Evolutionary conservation across 139 green algal species (phyloP), one percentile per base, ranked within the genome.

Genomic region (Picochlorum costavermella): DNA sequence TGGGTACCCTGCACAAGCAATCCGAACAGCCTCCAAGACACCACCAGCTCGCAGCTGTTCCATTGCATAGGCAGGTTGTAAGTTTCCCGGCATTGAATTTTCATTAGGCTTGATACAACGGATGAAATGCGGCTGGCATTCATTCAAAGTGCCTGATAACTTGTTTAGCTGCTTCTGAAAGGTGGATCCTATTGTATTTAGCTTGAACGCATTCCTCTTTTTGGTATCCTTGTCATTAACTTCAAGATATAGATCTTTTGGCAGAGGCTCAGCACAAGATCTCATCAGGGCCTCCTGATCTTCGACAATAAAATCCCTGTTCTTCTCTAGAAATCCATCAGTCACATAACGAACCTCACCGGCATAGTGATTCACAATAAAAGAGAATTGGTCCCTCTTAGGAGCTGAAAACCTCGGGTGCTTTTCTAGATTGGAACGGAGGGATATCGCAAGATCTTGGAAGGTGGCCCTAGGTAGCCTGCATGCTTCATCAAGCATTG

Each of bases 91-190:
- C 30, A 50, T 28, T 6, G 84, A 83, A 60, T 75, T 49, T 3
- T 76, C 65, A 70, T 98, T 98, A 58, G 92, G 92, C 82, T 98
- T 98, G 70, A 98, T 92, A 48, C 78, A 84, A 33, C 81, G 86
- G 25, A 82, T 78, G 71, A 89, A 85, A 72, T 84, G 75, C 1
- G 78, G 78, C 67, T 81, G 72, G 57, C 78, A 85, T 56, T 75
- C 65, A 12, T 46, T 73, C 53, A 96, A 83, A 48, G 76, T 78
- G 6, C 37, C 58, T 57, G 95, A 81, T 8, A 96, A 79, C 37
- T 86, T 85, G 11, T 69, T 63, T 30, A 96, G 82, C 76, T 96
- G 89, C 30, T 70, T 69, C 3, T 77, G 72, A 76, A 95, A 95
- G 5, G 74, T 75, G 4, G 75, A 79, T 30, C 82, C 85, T 37